Conservation (phyloP, 139 green algal species). For the Asterochloris sp. region DNA sequence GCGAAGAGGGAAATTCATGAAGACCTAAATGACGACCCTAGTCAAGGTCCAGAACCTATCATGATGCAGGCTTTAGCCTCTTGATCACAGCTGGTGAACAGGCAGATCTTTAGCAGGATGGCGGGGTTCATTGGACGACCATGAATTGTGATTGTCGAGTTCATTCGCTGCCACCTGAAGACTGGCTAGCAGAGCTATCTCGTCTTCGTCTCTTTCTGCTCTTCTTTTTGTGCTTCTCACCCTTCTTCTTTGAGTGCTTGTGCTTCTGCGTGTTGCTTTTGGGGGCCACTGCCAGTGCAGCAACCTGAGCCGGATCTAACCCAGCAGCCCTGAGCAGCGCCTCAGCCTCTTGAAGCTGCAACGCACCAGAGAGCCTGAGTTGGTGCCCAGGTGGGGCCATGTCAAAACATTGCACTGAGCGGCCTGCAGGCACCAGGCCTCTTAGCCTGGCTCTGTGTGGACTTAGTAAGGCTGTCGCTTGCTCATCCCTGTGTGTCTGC, state of each 20-base stretch:
- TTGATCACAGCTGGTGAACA: no score
- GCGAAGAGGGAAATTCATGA: no score
- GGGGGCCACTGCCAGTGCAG: conserved; percentile 3
- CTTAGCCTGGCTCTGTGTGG: not conserved
- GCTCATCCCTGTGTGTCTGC: conserved; percentile 17
- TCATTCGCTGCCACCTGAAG: no score
- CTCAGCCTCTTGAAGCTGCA: conserved; percentile 36
- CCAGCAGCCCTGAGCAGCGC: conserved; percentile 37
- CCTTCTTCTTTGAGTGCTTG: conserved; percentile 23
- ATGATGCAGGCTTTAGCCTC: no score
- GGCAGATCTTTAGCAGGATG: no score
- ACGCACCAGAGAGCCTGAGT: not conserved
- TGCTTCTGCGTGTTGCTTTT: conserved; percentile 11
- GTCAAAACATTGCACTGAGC: not conserved
- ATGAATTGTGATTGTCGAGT: no score
- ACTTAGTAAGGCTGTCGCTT: conserved; percentile 14
- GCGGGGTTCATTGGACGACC: no score
- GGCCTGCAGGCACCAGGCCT: no score
- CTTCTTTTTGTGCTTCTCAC: conserved; percentile 27
- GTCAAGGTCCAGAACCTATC: no score
- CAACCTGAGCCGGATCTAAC: conserved; percentile 17
- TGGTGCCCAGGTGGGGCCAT: not conserved
- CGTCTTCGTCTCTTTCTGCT: not conserved
- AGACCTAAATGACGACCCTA: no score
- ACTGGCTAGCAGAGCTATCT: no score